phyloP scores from a whole-genome alignment of 768 basidiomycete species.

The Boletus subparvulus region DNA sequence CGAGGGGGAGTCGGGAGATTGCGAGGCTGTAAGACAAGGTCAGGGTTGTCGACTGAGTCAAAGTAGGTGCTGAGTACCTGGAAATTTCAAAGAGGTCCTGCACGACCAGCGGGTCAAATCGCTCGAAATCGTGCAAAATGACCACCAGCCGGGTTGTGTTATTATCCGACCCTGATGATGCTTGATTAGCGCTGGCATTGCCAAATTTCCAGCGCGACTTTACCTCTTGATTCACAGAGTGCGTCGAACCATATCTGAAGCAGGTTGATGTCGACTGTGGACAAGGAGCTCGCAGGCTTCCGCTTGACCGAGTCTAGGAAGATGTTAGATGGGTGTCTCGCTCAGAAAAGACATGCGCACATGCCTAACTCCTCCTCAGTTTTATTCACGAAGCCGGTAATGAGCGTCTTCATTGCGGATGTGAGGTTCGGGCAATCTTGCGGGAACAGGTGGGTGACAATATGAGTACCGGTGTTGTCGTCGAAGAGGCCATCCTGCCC shows the following conservation, averaged over 20 bases:
- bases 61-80: conserved; percentile 44
- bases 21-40: conserved; percentile 42
- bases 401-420: conserved; percentile 53
- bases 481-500: conserved; percentile 25
- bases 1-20: conserved; percentile 53
- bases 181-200: not conserved
- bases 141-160: conserved; percentile 47
- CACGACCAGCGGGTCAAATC: conserved; percentile 59
- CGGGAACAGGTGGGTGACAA: conserved; percentile 54
- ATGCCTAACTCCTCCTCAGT: conserved; percentile 32
- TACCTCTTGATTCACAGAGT: conserved; percentile 40
- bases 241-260: conserved; percentile 61
- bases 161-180: conserved; percentile 14
- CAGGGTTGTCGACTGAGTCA: not conserved
- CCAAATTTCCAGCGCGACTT: conserved; percentile 9
- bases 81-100: conserved; percentile 72
- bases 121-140: conserved; percentile 73
- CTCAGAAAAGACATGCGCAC: conserved; percentile 16
- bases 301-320: conserved; percentile 40
- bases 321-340: not conserved
- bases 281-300: conserved; percentile 50
- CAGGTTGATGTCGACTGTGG: conserved; percentile 59
- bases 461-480: conserved; percentile 18
- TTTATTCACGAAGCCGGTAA: conserved; percentile 51
- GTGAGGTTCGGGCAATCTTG: conserved; percentile 54